phyloP scores from a whole-genome alignment of 2,329 filamentous ascomycete genomes.

The Nemania sp. region DNA sequence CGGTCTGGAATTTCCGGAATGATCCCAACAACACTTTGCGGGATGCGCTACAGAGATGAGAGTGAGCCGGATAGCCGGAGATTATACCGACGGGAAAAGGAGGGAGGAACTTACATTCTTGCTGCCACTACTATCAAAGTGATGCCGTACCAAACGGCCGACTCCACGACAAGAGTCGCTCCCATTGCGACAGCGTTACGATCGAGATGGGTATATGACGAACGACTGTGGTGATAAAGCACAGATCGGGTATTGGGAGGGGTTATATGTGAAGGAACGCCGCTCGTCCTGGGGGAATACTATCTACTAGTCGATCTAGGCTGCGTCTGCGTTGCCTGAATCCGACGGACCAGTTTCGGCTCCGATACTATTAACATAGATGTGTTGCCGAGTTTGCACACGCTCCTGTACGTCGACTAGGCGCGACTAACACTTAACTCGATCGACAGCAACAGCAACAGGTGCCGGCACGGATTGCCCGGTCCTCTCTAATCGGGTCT shows the following conservation, averaged over 20 bases:
- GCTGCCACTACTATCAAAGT: constrained; percentile 54
- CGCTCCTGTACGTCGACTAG: background rate
- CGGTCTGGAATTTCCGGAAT: constrained; percentile 62
- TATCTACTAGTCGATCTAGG: background rate
- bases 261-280: background rate
- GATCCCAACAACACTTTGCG: constrained; percentile 58
- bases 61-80: constrained; percentile 3
- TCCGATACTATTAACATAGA: background rate
- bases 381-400: background rate
- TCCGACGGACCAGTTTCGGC: background rate
- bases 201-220: too few relatives aligned
- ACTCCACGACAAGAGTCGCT: constrained; percentile 42
- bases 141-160: constrained; percentile 54
- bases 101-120: constrained; percentile 54
- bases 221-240: background rate
- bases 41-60: constrained; percentile 49
- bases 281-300: background rate
- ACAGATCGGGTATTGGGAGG: background rate
- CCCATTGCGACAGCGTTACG: constrained; percentile 55
- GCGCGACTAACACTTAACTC: background rate
- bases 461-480: background rate
- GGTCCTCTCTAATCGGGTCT: background rate
- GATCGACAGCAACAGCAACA: background rate
- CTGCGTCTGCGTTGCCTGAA: background rate
- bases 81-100: constrained; percentile 8